Conservation (phyloP, 2,329 filamentous ascomycete genomes). For the Aspergillus fijiensis region DNA sequence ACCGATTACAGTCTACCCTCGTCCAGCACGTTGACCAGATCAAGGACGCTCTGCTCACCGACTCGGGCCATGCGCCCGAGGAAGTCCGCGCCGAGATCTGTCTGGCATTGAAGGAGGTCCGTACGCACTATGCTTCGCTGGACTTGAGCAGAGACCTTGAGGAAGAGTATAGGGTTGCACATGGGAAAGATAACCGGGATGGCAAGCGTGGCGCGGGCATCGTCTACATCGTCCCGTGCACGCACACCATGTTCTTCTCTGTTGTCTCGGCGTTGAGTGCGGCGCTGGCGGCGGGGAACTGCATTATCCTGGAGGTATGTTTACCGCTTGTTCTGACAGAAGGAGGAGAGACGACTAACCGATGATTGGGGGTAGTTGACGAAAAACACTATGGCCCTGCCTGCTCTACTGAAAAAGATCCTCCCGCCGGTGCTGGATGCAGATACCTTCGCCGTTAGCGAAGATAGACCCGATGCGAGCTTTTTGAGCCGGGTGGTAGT, state of each 20-base stretch:
- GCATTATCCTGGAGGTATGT: slow-evolving; percentile 50
- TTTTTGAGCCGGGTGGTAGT: slow-evolving; percentile 28
- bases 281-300: slow-evolving; percentile 54
- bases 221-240: slow-evolving; percentile 50
- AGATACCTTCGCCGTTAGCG: slow-evolving; percentile 50
- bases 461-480: slow-evolving; percentile 28
- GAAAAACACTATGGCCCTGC: slow-evolving; percentile 26
- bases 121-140: slow-evolving; percentile 26
- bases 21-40: slow-evolving; percentile 29
- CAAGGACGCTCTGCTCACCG: slow-evolving; percentile 31
- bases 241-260: slow-evolving; percentile 52
- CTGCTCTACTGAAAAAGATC: slow-evolving; percentile 25
- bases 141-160: slow-evolving; percentile 13
- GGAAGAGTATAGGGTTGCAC: slow-evolving; percentile 24
- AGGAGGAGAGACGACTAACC: too few species aligned
- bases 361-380: slow-evolving; percentile 17
- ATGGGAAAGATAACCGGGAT: slow-evolving; percentile 22
- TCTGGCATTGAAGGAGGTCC: slow-evolving; percentile 28
- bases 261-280: slow-evolving; percentile 46
- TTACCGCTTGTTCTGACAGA: neutral
- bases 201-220: slow-evolving; percentile 23
- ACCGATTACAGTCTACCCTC: slow-evolving; percentile 36
- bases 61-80: slow-evolving; percentile 28
- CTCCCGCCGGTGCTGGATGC: slow-evolving; percentile 41
- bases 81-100: slow-evolving; percentile 36